Conservation (phyloP, 208 protist species). For the Acanthamoeba healyi region DNA sequence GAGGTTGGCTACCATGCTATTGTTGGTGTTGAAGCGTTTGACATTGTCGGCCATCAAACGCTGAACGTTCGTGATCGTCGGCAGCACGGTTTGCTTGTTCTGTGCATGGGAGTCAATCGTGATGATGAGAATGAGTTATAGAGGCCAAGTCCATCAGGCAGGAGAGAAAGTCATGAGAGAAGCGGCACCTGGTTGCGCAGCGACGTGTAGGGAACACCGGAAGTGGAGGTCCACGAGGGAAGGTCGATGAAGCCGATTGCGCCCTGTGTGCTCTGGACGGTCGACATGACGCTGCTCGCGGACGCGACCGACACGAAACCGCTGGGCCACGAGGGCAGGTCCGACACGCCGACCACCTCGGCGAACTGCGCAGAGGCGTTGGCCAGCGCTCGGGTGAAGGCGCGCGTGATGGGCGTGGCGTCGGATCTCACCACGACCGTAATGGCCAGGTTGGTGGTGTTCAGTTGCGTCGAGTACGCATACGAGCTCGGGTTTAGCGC, state of each 20-base stretch:
- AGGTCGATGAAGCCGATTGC: constrained; percentile 5
- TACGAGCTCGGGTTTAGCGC: constrained; percentile 3
- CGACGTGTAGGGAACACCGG: not conserved
- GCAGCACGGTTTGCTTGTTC: not conserved
- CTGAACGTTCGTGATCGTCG: not conserved
- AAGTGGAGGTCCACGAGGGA: not conserved
- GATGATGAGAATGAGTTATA: not conserved
- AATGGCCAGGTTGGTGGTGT: not conserved
- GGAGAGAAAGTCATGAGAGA: not conserved
- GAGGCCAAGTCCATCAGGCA: no score
- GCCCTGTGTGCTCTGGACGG: not conserved
- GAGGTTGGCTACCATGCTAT: not conserved
- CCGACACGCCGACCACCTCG: not conserved
- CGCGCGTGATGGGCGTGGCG: not conserved
- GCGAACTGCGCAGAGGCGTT: not conserved
- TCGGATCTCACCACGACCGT: not conserved
- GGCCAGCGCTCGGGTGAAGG: constrained; percentile 17
- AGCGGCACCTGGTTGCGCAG: not conserved
- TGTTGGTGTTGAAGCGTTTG: not conserved
- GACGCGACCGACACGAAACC: not conserved
- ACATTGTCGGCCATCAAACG: not conserved
- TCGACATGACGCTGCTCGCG: not conserved
- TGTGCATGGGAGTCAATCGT: not conserved
- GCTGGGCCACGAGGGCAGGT: not conserved
- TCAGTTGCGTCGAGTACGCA: not conserved